Conservation (phyloP, 2,329 filamentous ascomycete species). For the Stachybotrys chlorohalonatus region DNA sequence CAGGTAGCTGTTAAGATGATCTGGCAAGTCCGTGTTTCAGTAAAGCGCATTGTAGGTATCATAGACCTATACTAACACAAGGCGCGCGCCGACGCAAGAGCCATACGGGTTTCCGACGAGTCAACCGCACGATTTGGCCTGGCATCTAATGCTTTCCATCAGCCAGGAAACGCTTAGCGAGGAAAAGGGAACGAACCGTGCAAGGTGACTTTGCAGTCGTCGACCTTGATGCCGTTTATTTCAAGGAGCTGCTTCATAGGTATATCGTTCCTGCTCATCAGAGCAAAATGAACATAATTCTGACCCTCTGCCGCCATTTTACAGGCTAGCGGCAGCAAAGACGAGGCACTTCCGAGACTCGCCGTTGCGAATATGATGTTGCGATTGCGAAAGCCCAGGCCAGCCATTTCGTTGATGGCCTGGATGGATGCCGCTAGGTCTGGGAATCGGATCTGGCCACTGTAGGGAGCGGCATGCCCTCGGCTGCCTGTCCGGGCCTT, state of each 20-base stretch:
- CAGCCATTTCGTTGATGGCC: slow-evolving; percentile 43
- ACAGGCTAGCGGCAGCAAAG: slow-evolving; percentile 74
- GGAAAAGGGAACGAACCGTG: slow-evolving; percentile 32
- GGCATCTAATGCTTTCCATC: slow-evolving; percentile 46
- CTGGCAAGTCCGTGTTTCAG: slow-evolving; percentile 17
- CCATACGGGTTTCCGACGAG: slow-evolving; percentile 63
- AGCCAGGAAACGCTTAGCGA: slow-evolving; percentile 1
- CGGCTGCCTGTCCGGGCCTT: not conserved
- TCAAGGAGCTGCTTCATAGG: slow-evolving; percentile 58
- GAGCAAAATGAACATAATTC: slow-evolving; percentile 72
- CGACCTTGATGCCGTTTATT: slow-evolving; percentile 66
- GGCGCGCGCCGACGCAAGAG: slow-evolving; percentile 52
- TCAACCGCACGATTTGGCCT: slow-evolving; percentile 63
- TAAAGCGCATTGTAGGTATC: slow-evolving; percentile 1
- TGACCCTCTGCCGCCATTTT: slow-evolving; percentile 64
- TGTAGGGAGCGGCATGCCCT: slow-evolving; percentile 34
- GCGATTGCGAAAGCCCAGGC: slow-evolving; percentile 43
- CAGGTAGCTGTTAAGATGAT: slow-evolving; percentile 63
- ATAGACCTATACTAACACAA: slow-evolving; percentile 38
- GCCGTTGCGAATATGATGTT: slow-evolving; percentile 76
- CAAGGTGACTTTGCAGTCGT: slow-evolving; percentile 55
- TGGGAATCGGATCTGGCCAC: slow-evolving; percentile 62
- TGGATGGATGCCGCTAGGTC: slow-evolving; percentile 56
- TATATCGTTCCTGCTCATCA: slow-evolving; percentile 67
- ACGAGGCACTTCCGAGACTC: slow-evolving; percentile 62